A percentile compares a stretch with the other conserved stretches of the same genome.
These are phyloP conservation scores for Sporothrix sp. DNA, from an alignment of 2,329 filamentous ascomycete species.

Conservation along the genomic window DNA sequence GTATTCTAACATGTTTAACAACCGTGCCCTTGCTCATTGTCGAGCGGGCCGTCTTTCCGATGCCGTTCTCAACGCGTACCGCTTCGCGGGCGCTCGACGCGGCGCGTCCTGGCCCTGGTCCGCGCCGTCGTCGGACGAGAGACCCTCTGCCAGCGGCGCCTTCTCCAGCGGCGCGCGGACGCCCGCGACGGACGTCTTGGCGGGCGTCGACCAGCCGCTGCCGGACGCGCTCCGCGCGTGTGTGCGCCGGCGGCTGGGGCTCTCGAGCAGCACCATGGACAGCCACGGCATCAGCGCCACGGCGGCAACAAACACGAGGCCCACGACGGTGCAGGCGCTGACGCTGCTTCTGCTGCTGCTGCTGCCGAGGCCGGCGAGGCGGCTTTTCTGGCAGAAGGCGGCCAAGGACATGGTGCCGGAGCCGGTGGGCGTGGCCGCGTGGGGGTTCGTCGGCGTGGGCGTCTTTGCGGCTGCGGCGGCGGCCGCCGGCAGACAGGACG, in stretches of 20 bases:
- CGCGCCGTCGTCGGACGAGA: neutral
- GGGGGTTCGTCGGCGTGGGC: neutral
- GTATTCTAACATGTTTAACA: neutral
- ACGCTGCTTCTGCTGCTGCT: neutral
- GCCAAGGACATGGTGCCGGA: neutral
- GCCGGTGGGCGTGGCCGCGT: neutral
- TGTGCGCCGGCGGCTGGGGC: neutral
- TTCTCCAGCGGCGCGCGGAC: too few relatives aligned
- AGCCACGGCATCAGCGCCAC: slow-evolving; percentile 10
- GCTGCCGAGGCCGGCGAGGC: neutral
- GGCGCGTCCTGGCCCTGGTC: neutral
- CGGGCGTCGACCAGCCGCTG: neutral
- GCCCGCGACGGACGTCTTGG: too few relatives aligned
- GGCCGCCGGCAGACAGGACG: neutral
- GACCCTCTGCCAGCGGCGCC: too few relatives aligned
- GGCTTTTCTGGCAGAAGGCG: neutral
- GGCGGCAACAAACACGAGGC: neutral
- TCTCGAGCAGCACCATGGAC: slow-evolving; percentile 13
- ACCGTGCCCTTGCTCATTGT: too few relatives aligned
- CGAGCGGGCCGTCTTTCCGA: neutral
- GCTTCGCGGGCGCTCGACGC: neutral
- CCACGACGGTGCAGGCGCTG: slow-evolving; percentile 1
- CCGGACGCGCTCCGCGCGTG: slow-evolving; percentile 1
- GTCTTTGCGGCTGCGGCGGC: neutral
- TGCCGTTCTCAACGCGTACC: neutral